Evolutionary conservation across 2,329 filamentous ascomycete genomes (phyloP).

Genomic region (Claviceps spartinae): DNA sequence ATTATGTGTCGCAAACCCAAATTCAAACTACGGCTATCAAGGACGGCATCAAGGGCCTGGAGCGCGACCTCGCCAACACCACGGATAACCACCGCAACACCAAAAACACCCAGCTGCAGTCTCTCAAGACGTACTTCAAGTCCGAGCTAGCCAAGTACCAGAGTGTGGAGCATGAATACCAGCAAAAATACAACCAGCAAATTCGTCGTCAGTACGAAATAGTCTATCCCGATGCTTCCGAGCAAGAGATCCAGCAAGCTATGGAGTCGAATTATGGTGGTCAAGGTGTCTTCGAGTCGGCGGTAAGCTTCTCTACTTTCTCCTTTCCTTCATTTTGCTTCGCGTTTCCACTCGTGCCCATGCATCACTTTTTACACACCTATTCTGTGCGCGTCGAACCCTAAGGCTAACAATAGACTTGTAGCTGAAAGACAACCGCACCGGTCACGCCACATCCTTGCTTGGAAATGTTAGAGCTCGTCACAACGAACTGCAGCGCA

Average conservation of each 20-base stretch:
- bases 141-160: constrained; percentile 57
- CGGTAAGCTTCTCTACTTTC: constrained; percentile 38
- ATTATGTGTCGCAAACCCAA: constrained; percentile 55
- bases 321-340: neutral
- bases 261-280: constrained; percentile 59
- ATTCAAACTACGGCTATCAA: constrained; percentile 62
- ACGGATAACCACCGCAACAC: constrained; percentile 43
- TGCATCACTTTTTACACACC: neutral
- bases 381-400: neutral
- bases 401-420: neutral
- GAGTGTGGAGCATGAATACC: constrained; percentile 57
- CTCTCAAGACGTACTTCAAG: constrained; percentile 60
- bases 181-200: constrained; percentile 59
- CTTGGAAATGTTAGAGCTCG: constrained; percentile 69
- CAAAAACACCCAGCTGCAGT: constrained; percentile 57
- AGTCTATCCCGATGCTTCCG: constrained; percentile 67
- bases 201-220: constrained; percentile 71
- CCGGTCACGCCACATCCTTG: constrained; percentile 57
- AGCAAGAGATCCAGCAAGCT: constrained; percentile 57
- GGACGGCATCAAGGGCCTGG: constrained; percentile 64
- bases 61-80: constrained; percentile 55
- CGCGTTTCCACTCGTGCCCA: neutral
- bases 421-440: constrained; percentile 62
- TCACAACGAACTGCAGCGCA: constrained; percentile 71
- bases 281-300: constrained; percentile 70